phyloP scores from a whole-genome alignment of 768 basidiomycete species.

The Boletus reticulatus region DNA sequence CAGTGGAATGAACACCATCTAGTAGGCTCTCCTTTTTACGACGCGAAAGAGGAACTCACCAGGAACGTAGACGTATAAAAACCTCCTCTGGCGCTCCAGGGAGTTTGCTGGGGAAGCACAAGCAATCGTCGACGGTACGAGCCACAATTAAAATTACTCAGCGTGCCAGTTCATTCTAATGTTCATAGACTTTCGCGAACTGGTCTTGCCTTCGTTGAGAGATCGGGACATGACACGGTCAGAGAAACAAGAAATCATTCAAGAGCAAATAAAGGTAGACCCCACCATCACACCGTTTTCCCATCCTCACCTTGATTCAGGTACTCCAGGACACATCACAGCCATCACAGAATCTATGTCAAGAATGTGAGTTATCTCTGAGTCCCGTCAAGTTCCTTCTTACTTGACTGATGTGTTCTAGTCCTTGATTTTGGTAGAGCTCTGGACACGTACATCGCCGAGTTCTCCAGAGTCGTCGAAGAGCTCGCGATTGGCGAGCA shows the following conservation, averaged over 20 bases:
- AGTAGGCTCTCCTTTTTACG: neutral
- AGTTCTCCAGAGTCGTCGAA: slow-evolving; percentile 15
- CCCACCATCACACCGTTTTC: neutral
- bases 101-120: slow-evolving; percentile 21
- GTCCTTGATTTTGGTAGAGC: slow-evolving; percentile 16
- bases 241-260: slow-evolving; percentile 16
- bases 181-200: slow-evolving; percentile 14
- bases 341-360: slow-evolving; percentile 19
- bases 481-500: slow-evolving; percentile 1
- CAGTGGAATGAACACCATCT: slow-evolving; percentile 16
- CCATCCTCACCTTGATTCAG: slow-evolving; percentile 6
- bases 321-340: slow-evolving; percentile 12
- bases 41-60: neutral
- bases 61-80: slow-evolving; percentile 9
- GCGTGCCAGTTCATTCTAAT: neutral
- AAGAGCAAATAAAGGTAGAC: slow-evolving; percentile 14
- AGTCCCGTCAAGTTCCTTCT: neutral
- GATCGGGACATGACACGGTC: neutral
- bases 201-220: slow-evolving; percentile 15
- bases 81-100: slow-evolving; percentile 20
- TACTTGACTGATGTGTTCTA: neutral
- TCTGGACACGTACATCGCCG: slow-evolving; percentile 12
- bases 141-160: neutral
- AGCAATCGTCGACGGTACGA: slow-evolving; percentile 14
- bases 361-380: slow-evolving; percentile 11